A percentile compares a stretch with the other conserved stretches of the same genome.
Conservation (phyloP, 352 stramenopile species). For the Phytophthora ramorum region DNA sequence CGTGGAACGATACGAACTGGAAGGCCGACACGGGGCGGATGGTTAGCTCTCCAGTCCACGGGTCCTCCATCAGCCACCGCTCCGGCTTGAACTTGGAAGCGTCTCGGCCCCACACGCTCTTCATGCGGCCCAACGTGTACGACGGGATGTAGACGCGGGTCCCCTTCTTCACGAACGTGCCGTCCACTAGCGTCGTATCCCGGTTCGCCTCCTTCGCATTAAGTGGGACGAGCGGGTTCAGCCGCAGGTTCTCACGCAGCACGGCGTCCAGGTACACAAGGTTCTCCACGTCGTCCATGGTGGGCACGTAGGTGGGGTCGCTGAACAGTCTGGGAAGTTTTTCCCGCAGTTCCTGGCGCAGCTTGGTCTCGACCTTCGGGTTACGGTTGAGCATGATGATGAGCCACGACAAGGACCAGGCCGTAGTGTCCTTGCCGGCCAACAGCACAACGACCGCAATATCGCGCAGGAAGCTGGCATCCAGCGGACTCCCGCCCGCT, state of each 20-base stretch:
- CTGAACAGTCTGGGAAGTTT: slow-evolving; percentile 46
- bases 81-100: slow-evolving; percentile 69
- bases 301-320: slow-evolving; percentile 41
- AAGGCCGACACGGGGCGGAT: slow-evolving; percentile 43
- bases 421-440: slow-evolving; percentile 81
- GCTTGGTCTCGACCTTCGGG: slow-evolving; percentile 52
- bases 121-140: slow-evolving; percentile 57
- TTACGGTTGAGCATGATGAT: slow-evolving; percentile 72
- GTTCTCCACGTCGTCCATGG: slow-evolving; percentile 52
- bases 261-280: slow-evolving; percentile 70
- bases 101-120: slow-evolving; percentile 62
- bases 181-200: slow-evolving; percentile 54
- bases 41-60: slow-evolving; percentile 26
- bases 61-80: slow-evolving; percentile 56
- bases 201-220: slow-evolving; percentile 59
- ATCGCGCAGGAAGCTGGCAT: slow-evolving; percentile 64
- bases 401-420: slow-evolving; percentile 72
- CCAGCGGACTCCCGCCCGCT: slow-evolving; percentile 27
- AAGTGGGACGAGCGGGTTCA: slow-evolving; percentile 71
- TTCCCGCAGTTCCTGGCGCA: slow-evolving; percentile 55
- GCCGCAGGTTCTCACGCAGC: slow-evolving; percentile 64
- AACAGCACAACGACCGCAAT: slow-evolving; percentile 78
- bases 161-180: slow-evolving; percentile 60
- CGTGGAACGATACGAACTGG: slow-evolving; percentile 47
- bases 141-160: slow-evolving; percentile 60